A percentile compares a stretch with the other conserved stretches of the same genome.
These are phyloP conservation scores for Ogataea paraovalis DNA, from an alignment of 805 yeast genomes.

Conservation along the genomic window DNA sequence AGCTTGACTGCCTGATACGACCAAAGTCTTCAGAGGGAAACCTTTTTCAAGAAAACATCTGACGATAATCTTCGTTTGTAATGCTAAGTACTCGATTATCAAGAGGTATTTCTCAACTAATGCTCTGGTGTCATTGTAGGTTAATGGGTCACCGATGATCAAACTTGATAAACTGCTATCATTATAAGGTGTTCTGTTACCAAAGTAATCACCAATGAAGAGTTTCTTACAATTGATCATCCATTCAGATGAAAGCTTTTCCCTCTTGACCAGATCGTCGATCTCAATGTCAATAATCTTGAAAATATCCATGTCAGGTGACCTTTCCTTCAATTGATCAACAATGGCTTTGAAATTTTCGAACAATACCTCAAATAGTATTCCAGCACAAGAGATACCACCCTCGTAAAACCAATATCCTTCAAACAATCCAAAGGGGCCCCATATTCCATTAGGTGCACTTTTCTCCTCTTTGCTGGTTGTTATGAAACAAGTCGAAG, in stretches of 20 bases:
- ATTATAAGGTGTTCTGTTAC: slow-evolving; percentile 55
- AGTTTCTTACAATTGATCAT: slow-evolving; percentile 29
- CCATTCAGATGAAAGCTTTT: slow-evolving; percentile 16
- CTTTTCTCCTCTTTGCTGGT: slow-evolving; percentile 18
- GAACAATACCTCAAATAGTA: slow-evolving; percentile 45
- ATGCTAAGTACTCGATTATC: slow-evolving; percentile 46
- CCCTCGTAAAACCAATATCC: slow-evolving; percentile 41
- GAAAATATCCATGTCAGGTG: slow-evolving; percentile 1
- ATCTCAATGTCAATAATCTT: slow-evolving; percentile 16
- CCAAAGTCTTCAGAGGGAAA: slow-evolving; percentile 28
- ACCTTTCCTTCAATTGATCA: slow-evolving; percentile 4
- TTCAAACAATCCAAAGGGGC: slow-evolving; percentile 44
- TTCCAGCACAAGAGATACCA: slow-evolving; percentile 60
- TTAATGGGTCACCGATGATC: slow-evolving; percentile 44
- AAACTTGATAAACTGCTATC: slow-evolving; percentile 47
- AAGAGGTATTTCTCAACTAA: slow-evolving; percentile 39
- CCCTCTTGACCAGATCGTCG: slow-evolving; percentile 16
- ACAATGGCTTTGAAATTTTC: slow-evolving; percentile 32
- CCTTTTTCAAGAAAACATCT: slow-evolving; percentile 25
- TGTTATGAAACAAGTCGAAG: slow-evolving; percentile 52
- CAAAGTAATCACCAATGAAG: slow-evolving; percentile 53
- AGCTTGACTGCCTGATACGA: slow-evolving; percentile 54
- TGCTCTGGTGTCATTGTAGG: slow-evolving; percentile 29
- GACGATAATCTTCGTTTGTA: slow-evolving; percentile 44
- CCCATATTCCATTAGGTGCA: slow-evolving; percentile 50